Percentiles rank a stretch among this genome's conserved stretches.
Evolutionary conservation across 768 basidiomycete species (phyloP).

Genomic region (Myochromella boudieri): DNA sequence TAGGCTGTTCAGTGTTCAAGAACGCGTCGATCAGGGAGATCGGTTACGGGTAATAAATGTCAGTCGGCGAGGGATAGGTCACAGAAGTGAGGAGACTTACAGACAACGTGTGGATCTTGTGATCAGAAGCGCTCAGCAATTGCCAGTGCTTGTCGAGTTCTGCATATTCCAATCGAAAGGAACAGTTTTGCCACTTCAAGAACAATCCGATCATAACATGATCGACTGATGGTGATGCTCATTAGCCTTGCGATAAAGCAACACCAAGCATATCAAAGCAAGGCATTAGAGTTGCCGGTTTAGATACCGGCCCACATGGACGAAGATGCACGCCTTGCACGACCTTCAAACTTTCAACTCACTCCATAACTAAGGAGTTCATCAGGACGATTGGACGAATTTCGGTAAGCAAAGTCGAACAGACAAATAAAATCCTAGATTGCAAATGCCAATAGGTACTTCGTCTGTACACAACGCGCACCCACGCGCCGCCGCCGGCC

Average conservation of each 20-base stretch:
- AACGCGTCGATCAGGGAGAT: slow-evolving; percentile 16
- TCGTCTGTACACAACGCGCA: no score
- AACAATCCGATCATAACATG: slow-evolving; percentile 15
- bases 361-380: no score
- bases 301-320: no score
- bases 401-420: no score
- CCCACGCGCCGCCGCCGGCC: background rate
- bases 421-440: no score
- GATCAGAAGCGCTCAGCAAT: slow-evolving; percentile 12
- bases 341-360: no score
- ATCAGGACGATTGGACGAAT: no score
- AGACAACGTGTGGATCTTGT: slow-evolving; percentile 9
- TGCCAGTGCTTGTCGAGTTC: background rate
- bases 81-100: slow-evolving; percentile 4
- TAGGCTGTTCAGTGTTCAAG: slow-evolving; percentile 5
- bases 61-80: slow-evolving; percentile 1
- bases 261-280: no score
- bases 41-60: slow-evolving; percentile 4
- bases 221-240: background rate
- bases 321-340: no score
- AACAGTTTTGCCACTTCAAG: slow-evolving; percentile 19
- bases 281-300: no score
- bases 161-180: slow-evolving; percentile 15
- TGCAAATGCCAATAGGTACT: no score
- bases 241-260: no score